These are phyloP conservation scores for Rubroboletus pulcherrimus DNA, from an alignment of 768 basidiomycete genomes.

Conservation along the genomic window DNA sequence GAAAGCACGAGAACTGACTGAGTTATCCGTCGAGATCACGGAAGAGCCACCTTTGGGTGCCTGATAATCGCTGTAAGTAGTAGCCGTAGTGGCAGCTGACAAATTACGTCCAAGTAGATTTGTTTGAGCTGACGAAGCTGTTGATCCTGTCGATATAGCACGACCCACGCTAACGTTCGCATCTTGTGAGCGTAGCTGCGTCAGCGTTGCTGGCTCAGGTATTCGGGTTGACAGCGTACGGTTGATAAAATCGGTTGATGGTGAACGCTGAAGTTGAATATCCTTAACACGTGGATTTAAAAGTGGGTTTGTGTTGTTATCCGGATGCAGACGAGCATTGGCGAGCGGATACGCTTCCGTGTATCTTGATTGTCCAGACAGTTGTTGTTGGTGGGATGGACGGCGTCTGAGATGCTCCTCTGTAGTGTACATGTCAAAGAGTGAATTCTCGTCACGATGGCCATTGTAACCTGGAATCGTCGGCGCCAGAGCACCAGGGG, in stretches of 20 bases:
- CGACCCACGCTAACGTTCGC: constrained; percentile 20
- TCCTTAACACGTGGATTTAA: constrained; percentile 20
- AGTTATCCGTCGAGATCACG: constrained; percentile 11
- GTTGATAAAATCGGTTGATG: constrained; percentile 20
- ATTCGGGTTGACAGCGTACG: constrained; percentile 18
- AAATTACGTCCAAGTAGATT: constrained; percentile 23
- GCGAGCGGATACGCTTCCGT: constrained; percentile 14
- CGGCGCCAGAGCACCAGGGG: constrained; percentile 28
- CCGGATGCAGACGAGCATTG: constrained; percentile 12
- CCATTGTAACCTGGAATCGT: constrained; percentile 23
- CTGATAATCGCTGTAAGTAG: constrained; percentile 19
- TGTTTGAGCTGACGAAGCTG: constrained; percentile 25
- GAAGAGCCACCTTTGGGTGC: constrained; percentile 16
- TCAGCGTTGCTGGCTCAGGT: constrained; percentile 1
- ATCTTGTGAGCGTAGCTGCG: constrained; percentile 9
- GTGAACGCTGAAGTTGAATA: constrained; percentile 13
- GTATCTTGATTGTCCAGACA: constrained; percentile 18
- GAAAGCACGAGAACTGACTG: constrained; percentile 16
- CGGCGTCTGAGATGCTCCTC: constrained; percentile 16
- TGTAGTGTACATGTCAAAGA: constrained; percentile 23
- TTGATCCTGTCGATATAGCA: constrained; percentile 29
- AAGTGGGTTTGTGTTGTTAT: constrained; percentile 7
- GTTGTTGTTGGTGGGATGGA: constrained; percentile 20
- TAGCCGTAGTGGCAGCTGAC: constrained; percentile 26
- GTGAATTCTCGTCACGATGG: constrained; percentile 21